These are phyloP conservation scores for Magnaporthiopsis poae DNA, from an alignment of 2,329 filamentous ascomycete genomes.

Conservation along the genomic window DNA sequence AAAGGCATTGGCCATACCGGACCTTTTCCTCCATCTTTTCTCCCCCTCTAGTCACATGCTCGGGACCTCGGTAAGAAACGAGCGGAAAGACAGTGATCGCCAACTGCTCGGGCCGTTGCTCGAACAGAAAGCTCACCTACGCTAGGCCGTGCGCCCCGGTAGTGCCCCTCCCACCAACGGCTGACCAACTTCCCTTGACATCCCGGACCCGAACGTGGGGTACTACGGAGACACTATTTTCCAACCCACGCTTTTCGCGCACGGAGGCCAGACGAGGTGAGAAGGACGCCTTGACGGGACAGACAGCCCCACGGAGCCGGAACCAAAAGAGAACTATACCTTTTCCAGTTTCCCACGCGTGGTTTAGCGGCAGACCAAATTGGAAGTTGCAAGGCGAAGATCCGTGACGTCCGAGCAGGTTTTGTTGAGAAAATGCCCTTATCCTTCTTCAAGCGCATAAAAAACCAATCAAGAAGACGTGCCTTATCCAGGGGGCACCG, in stretches of 20 bases:
- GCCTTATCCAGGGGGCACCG: neutral
- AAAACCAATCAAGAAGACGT: neutral
- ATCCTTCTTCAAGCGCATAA: neutral
- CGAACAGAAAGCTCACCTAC: neutral
- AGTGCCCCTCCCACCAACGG: neutral
- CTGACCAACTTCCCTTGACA: neutral
- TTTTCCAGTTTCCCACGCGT: neutral
- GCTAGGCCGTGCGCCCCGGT: neutral
- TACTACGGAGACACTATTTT: neutral
- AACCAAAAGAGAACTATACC: neutral
- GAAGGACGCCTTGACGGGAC: neutral
- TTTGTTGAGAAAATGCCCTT: neutral
- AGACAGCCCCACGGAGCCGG: neutral
- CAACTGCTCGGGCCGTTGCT: neutral
- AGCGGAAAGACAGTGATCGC: too few relatives aligned
- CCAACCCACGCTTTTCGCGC: neutral
- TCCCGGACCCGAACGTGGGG: neutral
- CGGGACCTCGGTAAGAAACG: neutral
- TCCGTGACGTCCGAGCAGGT: neutral
- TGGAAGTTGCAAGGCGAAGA: neutral
- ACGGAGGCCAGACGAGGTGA: neutral
- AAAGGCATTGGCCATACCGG: neutral
- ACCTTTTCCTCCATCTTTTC: neutral
- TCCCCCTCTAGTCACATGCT: neutral
- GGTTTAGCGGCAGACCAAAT: neutral